These are phyloP conservation scores for Hirsutella rhossiliensis DNA, from an alignment of 2,329 filamentous ascomycete genomes.

Conservation along the genomic window DNA sequence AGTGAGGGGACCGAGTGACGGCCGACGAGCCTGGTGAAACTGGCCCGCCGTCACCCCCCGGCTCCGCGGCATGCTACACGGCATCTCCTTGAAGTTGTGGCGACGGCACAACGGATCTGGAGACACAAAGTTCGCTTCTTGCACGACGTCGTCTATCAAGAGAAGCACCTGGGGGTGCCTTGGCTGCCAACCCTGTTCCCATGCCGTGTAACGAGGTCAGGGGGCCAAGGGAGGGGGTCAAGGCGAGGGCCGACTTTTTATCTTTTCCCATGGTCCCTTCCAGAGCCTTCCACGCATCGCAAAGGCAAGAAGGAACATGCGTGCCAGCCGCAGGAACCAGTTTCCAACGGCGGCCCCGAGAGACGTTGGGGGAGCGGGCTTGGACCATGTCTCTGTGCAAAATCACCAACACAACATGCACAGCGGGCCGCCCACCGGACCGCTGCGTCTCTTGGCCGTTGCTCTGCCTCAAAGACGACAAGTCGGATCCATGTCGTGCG, in stretches of 20 bases:
- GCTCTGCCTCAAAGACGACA: too few species aligned
- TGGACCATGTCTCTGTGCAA: background rate
- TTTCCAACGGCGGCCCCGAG: background rate
- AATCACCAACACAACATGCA: background rate
- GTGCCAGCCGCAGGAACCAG: background rate
- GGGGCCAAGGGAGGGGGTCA: too few species aligned
- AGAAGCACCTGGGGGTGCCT: too few species aligned
- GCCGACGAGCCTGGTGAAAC: background rate
- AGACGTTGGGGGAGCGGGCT: background rate
- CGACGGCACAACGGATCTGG: background rate
- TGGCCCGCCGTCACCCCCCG: background rate
- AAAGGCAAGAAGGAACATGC: background rate
- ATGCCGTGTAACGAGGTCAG: too few species aligned
- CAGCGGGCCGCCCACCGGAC: too few species aligned
- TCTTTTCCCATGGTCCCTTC: background rate
- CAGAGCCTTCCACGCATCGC: background rate
- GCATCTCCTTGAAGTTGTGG: background rate
- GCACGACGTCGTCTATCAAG: background rate
- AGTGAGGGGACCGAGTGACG: too few species aligned
- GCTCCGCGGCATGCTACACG: background rate
- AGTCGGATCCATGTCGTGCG: too few species aligned
- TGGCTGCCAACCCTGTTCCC: too few species aligned
- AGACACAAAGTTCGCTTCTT: background rate
- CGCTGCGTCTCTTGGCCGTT: too few species aligned
- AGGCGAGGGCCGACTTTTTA: too few species aligned